Conservation (phyloP, 345 rosid species). For the Arabis alpina region DNA sequence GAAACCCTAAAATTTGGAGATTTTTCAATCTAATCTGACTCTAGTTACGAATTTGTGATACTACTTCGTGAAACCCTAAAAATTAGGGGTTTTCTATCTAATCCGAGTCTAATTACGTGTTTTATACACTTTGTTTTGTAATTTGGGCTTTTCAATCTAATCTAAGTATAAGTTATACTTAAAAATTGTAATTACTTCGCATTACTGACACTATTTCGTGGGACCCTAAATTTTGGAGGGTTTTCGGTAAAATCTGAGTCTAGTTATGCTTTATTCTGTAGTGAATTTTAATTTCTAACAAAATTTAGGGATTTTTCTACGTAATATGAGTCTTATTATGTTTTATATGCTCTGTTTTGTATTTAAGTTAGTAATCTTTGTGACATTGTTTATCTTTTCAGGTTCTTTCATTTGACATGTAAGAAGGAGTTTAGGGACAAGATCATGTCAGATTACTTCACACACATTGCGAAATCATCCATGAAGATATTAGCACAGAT, state of each 20-base stretch:
- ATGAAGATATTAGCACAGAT: background rate
- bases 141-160: too few species aligned
- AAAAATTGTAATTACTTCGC: too few species aligned
- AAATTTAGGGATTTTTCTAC: background rate
- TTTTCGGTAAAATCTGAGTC: background rate
- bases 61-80: too few species aligned
- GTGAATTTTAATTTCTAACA: too few species aligned
- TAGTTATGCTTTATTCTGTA: background rate
- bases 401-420: constrained; percentile 33
- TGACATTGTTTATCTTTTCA: background rate
- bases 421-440: constrained; percentile 31
- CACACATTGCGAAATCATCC: constrained; percentile 17
- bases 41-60: too few species aligned
- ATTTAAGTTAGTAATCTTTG: background rate
- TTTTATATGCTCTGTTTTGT: background rate
- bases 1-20: background rate
- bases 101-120: too few species aligned
- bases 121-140: too few species aligned
- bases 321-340: background rate
- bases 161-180: too few species aligned
- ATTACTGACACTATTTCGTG: too few species aligned
- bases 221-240: background rate
- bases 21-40: too few species aligned
- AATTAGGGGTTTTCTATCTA: too few species aligned
- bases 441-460: constrained; percentile 31